Conservation (phyloP, 257 asterid genomes). For the Solanum tacnaense region DNA sequence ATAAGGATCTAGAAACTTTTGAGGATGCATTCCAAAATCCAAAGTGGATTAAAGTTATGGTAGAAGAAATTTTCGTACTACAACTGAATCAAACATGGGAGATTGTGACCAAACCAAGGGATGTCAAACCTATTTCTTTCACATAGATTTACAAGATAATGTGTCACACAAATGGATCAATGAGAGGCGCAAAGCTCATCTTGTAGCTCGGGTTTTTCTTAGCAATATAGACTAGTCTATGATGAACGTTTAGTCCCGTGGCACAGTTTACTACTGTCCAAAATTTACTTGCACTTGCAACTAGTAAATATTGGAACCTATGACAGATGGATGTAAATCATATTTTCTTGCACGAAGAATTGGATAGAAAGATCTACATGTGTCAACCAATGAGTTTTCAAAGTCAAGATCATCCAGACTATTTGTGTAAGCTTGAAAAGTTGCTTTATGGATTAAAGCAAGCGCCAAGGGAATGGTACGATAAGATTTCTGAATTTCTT, state of each 20-base stretch:
- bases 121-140: background rate
- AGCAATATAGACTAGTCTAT: background rate
- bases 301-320: background rate
- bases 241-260: background rate
- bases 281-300: background rate
- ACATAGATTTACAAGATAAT: background rate
- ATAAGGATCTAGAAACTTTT: background rate
- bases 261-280: background rate
- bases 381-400: background rate
- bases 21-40: background rate
- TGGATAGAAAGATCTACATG: background rate
- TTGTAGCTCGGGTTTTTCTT: background rate
- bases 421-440: background rate
- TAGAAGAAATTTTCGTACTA: background rate
- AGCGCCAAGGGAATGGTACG: background rate
- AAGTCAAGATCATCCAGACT: background rate
- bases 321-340: background rate
- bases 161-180: background rate
- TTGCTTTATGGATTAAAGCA: background rate
- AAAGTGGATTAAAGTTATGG: background rate
- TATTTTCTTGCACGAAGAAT: background rate
- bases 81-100: background rate
- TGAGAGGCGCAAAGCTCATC: background rate
- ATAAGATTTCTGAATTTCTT: background rate
- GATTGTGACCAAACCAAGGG: background rate